These are phyloP conservation scores for Tolypocladium amazonense DNA, from an alignment of 2,329 filamentous ascomycete genomes.

Conservation along the genomic window DNA sequence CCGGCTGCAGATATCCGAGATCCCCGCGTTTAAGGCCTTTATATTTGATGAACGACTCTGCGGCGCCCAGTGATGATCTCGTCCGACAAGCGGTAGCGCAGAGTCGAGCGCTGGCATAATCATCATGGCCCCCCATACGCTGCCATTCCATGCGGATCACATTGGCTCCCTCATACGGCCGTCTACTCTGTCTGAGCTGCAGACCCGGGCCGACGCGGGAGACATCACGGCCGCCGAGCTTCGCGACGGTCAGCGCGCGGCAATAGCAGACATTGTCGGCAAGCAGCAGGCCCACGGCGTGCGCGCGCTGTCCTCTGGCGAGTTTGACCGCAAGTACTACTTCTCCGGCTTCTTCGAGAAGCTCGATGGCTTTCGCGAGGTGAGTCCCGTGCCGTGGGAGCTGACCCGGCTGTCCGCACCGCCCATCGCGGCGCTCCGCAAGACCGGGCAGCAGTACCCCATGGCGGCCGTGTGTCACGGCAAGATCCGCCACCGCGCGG, in stretches of 20 bases:
- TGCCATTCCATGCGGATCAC: constrained; percentile 62
- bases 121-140: constrained; percentile 13
- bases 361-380: constrained; percentile 27
- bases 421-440: constrained; percentile 26
- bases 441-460: constrained; percentile 24
- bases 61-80: neutral
- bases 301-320: constrained; percentile 56
- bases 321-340: constrained; percentile 47
- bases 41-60: neutral
- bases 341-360: constrained; percentile 39
- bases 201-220: constrained; percentile 35
- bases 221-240: constrained; percentile 33
- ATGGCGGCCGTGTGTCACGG: constrained; percentile 29
- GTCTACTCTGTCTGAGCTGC: constrained; percentile 45
- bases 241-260: constrained; percentile 44
- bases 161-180: constrained; percentile 62
- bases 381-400: constrained; percentile 27
- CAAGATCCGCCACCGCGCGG: constrained; percentile 26
- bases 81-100: neutral
- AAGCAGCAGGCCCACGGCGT: constrained; percentile 54
- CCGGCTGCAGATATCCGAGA: neutral
- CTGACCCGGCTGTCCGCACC: constrained; percentile 25
- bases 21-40: neutral
- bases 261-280: constrained; percentile 54
- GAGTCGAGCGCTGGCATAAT: neutral